phyloP scores from a whole-genome alignment of 768 basidiomycete genomes.

The Pholiota conissans region DNA sequence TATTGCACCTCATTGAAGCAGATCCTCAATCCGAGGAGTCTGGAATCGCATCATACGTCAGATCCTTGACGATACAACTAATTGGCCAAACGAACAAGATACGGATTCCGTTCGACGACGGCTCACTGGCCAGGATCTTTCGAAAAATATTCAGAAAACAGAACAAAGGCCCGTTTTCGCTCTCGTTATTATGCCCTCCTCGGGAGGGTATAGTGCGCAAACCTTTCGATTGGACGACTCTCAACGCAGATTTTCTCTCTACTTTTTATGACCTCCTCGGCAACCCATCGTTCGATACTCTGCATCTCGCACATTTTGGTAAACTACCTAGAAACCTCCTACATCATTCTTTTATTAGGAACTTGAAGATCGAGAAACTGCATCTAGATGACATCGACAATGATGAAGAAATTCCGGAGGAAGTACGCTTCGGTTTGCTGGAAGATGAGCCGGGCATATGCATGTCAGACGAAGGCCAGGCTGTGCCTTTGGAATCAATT shows the following conservation, averaged over 20 bases:
- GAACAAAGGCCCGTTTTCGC: slow-evolving; percentile 11
- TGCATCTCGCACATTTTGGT: slow-evolving; percentile 15
- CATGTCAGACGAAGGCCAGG: slow-evolving; percentile 3
- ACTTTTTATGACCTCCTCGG: slow-evolving; percentile 13
- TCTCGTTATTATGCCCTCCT: slow-evolving; percentile 13
- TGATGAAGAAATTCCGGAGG: slow-evolving; percentile 1
- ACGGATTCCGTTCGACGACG: slow-evolving; percentile 14
- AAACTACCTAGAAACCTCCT: slow-evolving; percentile 15
- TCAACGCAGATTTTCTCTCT: slow-evolving; percentile 10
- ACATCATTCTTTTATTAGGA: slow-evolving; percentile 10
- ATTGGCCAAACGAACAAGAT: slow-evolving; percentile 10
- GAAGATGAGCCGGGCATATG: slow-evolving; percentile 1
- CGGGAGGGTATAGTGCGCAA: slow-evolving; percentile 11
- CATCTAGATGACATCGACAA: slow-evolving; percentile 2
- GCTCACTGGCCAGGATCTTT: slow-evolving; percentile 13
- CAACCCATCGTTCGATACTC: slow-evolving; percentile 13
- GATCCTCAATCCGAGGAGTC: slow-evolving; percentile 14
- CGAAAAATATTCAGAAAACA: slow-evolving; percentile 13
- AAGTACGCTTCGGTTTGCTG: neutral
- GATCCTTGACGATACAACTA: slow-evolving; percentile 10
- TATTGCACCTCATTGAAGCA: slow-evolving; percentile 12
- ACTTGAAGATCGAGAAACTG: slow-evolving; percentile 12
- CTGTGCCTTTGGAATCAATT: slow-evolving; percentile 18
- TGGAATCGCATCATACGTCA: slow-evolving; percentile 18
- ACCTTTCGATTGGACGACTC: slow-evolving; percentile 13